These are phyloP conservation scores for Sugiyamaella castrensis DNA, from an alignment of 1,139 yeast genomes.

Conservation along the genomic window DNA sequence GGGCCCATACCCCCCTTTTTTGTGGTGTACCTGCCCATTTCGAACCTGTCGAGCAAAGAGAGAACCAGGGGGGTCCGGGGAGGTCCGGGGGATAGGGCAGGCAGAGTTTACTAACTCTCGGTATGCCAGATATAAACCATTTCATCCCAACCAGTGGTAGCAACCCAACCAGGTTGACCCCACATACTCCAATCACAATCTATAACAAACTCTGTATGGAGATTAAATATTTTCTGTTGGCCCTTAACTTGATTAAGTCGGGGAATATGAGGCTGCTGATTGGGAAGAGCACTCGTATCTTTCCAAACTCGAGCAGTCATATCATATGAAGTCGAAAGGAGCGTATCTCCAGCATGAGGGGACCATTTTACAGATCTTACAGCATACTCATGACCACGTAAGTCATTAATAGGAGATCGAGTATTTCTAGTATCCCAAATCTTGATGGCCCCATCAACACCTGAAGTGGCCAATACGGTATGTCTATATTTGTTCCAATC, in stretches of 20 bases:
- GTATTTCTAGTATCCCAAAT: slow-evolving; percentile 88
- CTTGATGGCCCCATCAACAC: slow-evolving; percentile 80
- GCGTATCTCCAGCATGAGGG: slow-evolving; percentile 72
- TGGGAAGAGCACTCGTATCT: slow-evolving; percentile 58
- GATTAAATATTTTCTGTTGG: slow-evolving; percentile 56
- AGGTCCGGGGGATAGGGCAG: background rate
- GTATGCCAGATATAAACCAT: slow-evolving; percentile 77
- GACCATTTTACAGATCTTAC: slow-evolving; percentile 82
- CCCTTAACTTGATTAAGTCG: slow-evolving; percentile 45
- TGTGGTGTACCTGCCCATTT: too few species aligned
- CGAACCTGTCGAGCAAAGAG: too few species aligned
- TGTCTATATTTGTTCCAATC: slow-evolving; percentile 92
- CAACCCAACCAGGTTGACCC: slow-evolving; percentile 97
- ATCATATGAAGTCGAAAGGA: slow-evolving; percentile 81
- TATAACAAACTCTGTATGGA: slow-evolving; percentile 83
- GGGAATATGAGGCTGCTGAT: slow-evolving; percentile 41
- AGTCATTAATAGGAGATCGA: slow-evolving; percentile 70
- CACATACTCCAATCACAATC: slow-evolving; percentile 97
- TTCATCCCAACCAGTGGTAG: slow-evolving; percentile 96
- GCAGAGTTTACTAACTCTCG: background rate
- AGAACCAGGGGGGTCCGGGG: background rate
- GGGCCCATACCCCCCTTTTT: too few species aligned
- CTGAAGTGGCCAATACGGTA: slow-evolving; percentile 76
- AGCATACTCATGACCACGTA: slow-evolving; percentile 87
- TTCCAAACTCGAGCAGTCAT: slow-evolving; percentile 89